Percentiles rank a stretch among this genome's conserved stretches.
These are phyloP conservation scores for Fennellomyces sp. DNA, from an alignment of 371 early-diverging fungal species.

Conservation along the genomic window DNA sequence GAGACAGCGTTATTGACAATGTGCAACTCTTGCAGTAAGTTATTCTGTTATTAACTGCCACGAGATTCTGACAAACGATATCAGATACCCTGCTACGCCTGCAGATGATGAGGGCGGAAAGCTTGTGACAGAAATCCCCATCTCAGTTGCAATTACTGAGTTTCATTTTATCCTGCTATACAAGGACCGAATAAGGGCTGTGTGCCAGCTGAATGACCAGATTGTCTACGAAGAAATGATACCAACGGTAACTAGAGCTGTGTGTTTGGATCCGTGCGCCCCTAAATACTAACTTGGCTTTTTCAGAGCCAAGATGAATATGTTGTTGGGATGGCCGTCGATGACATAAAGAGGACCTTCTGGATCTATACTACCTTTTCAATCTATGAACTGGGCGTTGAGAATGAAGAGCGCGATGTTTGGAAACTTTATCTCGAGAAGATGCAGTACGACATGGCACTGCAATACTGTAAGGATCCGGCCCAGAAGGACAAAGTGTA, in stretches of 20 bases:
- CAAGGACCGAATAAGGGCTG: conserved; percentile 70
- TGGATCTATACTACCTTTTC: conserved; percentile 85
- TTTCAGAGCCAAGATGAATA: conserved; percentile 55
- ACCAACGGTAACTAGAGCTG: conserved; percentile 51
- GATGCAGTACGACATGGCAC: conserved; percentile 74
- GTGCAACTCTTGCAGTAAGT: conserved; percentile 77
- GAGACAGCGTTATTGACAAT: conserved; percentile 81
- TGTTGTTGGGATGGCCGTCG: conserved; percentile 71
- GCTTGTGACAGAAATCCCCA: conserved; percentile 60
- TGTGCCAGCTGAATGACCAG: conserved; percentile 79
- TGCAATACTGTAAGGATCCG: conserved; percentile 76
- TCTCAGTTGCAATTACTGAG: conserved; percentile 80
- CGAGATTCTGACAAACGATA: not conserved
- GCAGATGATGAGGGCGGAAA: conserved; percentile 47
- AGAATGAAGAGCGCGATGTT: conserved; percentile 90
- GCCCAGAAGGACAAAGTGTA: conserved; percentile 77
- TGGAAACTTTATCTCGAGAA: conserved; percentile 87
- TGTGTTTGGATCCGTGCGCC: not conserved
- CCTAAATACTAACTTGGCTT: not conserved
- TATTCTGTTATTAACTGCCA: not conserved
- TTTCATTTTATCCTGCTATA: conserved; percentile 89
- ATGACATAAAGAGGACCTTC: conserved; percentile 78
- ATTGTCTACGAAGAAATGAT: conserved; percentile 83
- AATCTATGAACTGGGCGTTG: conserved; percentile 85
- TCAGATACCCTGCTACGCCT: conserved; percentile 57